These are phyloP conservation scores for Kodamaea jinghongensis DNA, from an alignment of 805 yeast species.

Conservation along the genomic window DNA sequence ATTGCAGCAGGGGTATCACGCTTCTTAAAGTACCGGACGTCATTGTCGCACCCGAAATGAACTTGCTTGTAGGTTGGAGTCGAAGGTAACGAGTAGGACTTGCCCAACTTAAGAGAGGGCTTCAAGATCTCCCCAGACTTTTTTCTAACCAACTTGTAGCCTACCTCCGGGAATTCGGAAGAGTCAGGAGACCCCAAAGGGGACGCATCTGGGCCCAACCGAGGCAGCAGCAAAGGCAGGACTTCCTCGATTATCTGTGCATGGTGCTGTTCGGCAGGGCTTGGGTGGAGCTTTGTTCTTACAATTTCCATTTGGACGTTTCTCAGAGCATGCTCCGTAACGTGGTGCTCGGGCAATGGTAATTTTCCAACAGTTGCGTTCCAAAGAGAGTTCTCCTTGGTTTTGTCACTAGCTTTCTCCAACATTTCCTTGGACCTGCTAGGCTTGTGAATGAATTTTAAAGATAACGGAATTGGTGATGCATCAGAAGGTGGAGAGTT, in stretches of 20 bases:
- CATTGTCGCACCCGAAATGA: constrained; percentile 69
- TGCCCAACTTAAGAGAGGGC: constrained; percentile 57
- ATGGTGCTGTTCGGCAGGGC: too few relatives aligned
- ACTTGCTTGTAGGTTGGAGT: constrained; percentile 69
- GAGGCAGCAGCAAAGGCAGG: constrained; percentile 3
- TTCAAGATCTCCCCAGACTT: constrained; percentile 87
- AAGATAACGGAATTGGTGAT: constrained; percentile 22
- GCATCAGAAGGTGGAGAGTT: background rate
- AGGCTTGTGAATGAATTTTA: constrained; percentile 41
- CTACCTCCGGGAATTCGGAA: background rate
- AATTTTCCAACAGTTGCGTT: constrained; percentile 2
- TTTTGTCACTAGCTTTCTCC: constrained; percentile 30
- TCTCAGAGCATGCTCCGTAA: too few relatives aligned
- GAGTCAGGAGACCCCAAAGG: constrained; percentile 3
- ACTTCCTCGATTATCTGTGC: background rate
- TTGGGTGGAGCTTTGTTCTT: too few relatives aligned
- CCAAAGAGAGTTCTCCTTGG: constrained; percentile 22
- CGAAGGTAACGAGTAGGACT: constrained; percentile 36
- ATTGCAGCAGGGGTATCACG: constrained; percentile 77
- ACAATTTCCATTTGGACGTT: too few relatives aligned
- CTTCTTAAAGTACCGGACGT: constrained; percentile 69
- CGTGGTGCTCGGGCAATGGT: too few relatives aligned
- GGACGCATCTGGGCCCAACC: background rate
- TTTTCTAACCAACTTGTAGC: constrained; percentile 59
- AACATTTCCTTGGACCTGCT: constrained; percentile 31